phyloP scores from a whole-genome alignment of 2,329 filamentous ascomycete genomes.

The Calonectria hawksworthii region DNA sequence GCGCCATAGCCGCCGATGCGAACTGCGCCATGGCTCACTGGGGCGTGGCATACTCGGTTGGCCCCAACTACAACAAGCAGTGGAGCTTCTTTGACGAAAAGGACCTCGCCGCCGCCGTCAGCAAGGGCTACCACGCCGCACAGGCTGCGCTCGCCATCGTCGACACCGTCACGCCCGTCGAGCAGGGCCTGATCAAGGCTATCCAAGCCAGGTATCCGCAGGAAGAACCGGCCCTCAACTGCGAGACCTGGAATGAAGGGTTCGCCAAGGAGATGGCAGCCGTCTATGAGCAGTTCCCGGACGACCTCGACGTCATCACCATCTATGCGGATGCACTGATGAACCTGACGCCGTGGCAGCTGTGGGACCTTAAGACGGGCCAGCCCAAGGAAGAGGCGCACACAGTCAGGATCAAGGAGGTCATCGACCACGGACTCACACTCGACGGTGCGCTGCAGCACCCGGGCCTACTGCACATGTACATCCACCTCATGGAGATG shows the following conservation, averaged over 20 bases:
- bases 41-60: conserved; percentile 79
- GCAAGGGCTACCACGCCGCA: conserved; percentile 16
- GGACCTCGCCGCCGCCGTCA: conserved; percentile 61
- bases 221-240: conserved; percentile 60
- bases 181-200: conserved; percentile 74
- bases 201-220: conserved; percentile 71
- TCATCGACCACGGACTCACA: conserved; percentile 62
- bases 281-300: conserved; percentile 52
- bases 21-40: conserved; percentile 75
- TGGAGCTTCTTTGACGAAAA: conserved; percentile 78
- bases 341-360: conserved; percentile 62
- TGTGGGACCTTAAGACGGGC: conserved; percentile 58
- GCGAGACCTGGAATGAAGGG: conserved; percentile 53
- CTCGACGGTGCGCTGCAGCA: conserved; percentile 65
- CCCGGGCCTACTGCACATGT: conserved; percentile 79
- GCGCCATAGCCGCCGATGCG: conserved; percentile 67
- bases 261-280: conserved; percentile 56
- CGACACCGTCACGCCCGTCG: conserved; percentile 46
- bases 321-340: conserved; percentile 60
- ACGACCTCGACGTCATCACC: conserved; percentile 55
- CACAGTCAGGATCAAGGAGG: conserved; percentile 46
- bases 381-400: conserved; percentile 44
- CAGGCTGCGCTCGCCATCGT: conserved; percentile 10
- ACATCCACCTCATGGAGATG: conserved; percentile 86
- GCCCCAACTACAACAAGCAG: conserved; percentile 83